Base-by-base conservation (phyloP, 768 basidiomycete genomes). In the Tulasnella sp. region DNA sequence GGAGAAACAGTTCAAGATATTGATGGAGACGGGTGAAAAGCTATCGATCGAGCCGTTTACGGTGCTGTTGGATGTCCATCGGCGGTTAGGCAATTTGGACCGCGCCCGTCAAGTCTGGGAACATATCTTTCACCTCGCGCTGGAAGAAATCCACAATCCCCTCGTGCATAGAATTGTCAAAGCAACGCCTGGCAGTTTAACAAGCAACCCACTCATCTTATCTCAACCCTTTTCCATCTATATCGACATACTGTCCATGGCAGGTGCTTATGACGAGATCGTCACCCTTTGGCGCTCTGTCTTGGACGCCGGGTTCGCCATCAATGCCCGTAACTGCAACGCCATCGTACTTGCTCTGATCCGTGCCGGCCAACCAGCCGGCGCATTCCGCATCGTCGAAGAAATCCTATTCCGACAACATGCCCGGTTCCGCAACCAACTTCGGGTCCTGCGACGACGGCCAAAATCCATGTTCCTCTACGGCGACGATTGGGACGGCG, bases 271-370 rank as follows among this genome's bases (percentile, higher is more conserved):
- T 62, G 61, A 65, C 6, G 77, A 81, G 58, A 75, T 93, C 42
- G 76, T 81, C 14, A 64, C 66, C 2, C 72, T 76, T 0, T 97
- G 94, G 92, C 70, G 72, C n/a, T 66, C 71, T 29, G 75, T 87
- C 49, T 76, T 77, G 59, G 62, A 68, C 9, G 68, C 73, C 8
- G 86, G 87, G 1, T 84, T 93, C 63, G 74, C 74, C 11, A 89
- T 91, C 67, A 88, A 93, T 66, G 77, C 85, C 11, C 81, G 85
- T 63, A 97, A 96, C 67, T 98, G 90, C 86, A 96, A 94, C 64
- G 81, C 87, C 63, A 75, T 96, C 25, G 76, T 75, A 23, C 73
- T 84, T 8, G 84, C 82, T 12, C 75, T 93, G 21, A 73, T 90
- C 36, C 81, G 86, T 29, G 87, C 85, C 0, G 88, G 86, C 23